A percentile compares a stretch with the other conserved stretches of the same genome.
Conservation (phyloP, 257 asterid genomes). For the Solanum sitiens region DNA sequence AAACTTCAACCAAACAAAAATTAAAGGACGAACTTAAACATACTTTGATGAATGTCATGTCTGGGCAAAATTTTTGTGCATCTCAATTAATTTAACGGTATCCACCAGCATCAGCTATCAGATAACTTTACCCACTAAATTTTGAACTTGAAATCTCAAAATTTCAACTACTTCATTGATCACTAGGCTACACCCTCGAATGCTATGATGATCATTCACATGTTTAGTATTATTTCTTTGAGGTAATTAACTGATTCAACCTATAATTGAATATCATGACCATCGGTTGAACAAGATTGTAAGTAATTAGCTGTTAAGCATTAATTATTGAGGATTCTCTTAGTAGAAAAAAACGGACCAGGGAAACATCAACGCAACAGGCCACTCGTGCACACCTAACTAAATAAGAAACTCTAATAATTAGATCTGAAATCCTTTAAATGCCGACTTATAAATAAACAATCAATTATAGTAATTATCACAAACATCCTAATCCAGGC, state of each 20-base stretch:
- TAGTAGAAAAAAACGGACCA: neutral
- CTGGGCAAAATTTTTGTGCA: too few relatives aligned
- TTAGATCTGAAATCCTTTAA: neutral
- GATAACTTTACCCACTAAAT: too few relatives aligned
- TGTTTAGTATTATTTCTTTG: neutral
- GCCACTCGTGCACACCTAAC: neutral
- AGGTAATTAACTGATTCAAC: neutral
- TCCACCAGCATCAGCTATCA: accelerated
- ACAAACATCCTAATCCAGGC: neutral
- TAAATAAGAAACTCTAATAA: neutral
- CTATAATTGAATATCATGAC: neutral
- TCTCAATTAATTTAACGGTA: too few relatives aligned
- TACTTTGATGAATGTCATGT: too few relatives aligned
- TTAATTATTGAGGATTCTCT: neutral
- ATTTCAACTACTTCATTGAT: too few relatives aligned
- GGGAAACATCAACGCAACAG: neutral
- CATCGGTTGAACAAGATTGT: neutral
- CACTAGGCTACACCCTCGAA: neutral
- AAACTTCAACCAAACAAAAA: neutral
- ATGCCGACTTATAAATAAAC: neutral
- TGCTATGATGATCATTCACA: neutral
- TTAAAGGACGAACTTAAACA: neutral
- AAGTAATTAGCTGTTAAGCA: neutral
- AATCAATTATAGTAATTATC: neutral
- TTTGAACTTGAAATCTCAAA: accelerated